Evolutionary conservation across 306 rosid species (phyloP).

Genomic region (Betula pendula): DNA sequence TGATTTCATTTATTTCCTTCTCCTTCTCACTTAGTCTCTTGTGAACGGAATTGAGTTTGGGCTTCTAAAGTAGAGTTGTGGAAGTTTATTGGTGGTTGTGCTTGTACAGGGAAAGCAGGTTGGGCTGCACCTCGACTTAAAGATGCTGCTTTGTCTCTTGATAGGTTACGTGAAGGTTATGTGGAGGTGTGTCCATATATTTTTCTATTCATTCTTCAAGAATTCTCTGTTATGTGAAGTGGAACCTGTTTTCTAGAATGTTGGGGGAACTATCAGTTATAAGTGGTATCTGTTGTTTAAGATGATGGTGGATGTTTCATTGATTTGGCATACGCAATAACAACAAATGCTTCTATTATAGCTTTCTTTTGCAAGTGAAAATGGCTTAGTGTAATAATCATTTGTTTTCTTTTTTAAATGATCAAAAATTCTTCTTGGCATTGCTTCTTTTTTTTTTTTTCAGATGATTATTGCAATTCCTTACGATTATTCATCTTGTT

Average conservation of each 20-base stretch:
- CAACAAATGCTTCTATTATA: slow-evolving; percentile 2
- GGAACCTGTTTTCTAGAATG: not conserved
- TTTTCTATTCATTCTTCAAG: slow-evolving; percentile 5
- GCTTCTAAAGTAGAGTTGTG: slow-evolving; percentile 8
- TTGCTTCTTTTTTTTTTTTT: slow-evolving; percentile 24
- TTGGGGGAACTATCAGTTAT: not conserved
- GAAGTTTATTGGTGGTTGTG: slow-evolving; percentile 27
- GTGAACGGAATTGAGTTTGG: slow-evolving; percentile 14
- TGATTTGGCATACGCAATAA: not conserved
- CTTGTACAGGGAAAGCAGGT: slow-evolving; percentile 66
- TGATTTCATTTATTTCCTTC: not conserved
- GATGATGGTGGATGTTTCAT: slow-evolving; percentile 15
- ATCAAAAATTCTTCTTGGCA: not conserved
- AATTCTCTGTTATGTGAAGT: not conserved
- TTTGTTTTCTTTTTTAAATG: not conserved
- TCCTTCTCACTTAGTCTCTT: not conserved
- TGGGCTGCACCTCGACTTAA: slow-evolving; percentile 98
- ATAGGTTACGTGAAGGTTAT: slow-evolving; percentile 86
- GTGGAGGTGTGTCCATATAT: slow-evolving; percentile 61
- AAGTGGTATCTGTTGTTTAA: not conserved
- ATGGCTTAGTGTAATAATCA: not conserved
- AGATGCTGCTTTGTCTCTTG: slow-evolving; percentile 80
- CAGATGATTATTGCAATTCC: slow-evolving; percentile 77
- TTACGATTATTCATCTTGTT: not conserved
- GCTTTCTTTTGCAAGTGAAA: not conserved